phyloP scores from a whole-genome alignment of 2,329 filamentous ascomycete genomes.

The Elsinoe necatrix region DNA sequence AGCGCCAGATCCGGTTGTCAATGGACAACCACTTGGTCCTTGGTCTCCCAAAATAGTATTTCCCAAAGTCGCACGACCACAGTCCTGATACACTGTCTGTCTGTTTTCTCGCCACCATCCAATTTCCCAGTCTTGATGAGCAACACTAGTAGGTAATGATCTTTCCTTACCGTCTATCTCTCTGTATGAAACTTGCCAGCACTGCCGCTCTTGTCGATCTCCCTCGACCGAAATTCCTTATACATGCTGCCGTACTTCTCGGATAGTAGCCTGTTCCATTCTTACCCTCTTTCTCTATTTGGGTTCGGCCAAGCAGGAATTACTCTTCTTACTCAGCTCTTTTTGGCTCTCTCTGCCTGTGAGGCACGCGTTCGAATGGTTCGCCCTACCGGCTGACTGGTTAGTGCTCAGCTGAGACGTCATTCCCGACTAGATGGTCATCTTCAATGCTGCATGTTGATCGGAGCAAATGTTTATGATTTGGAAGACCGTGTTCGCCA shows the following conservation, averaged over 20 bases:
- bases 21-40: neutral
- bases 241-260: neutral
- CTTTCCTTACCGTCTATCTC: neutral
- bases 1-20: neutral
- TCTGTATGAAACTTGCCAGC: neutral
- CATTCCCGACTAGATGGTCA: neutral
- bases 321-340: neutral
- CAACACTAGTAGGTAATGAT: neutral
- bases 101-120: neutral
- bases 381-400: neutral
- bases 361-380: neutral
- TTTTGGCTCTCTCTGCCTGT: neutral
- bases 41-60: slow-evolving; percentile 1
- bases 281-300: neutral
- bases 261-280: neutral
- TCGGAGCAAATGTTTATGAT: neutral
- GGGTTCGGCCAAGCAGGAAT: neutral
- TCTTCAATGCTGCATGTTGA: neutral
- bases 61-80: slow-evolving; percentile 7
- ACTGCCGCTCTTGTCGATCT: neutral
- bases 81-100: slow-evolving; percentile 12
- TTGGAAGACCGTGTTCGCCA: neutral
- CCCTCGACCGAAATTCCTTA: neutral
- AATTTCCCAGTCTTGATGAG: neutral
- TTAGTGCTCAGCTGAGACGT: slow-evolving; percentile 11